Evolutionary conservation across 306 rosid genomes (phyloP).

Genomic region (Ochetophila trinervis): DNA sequence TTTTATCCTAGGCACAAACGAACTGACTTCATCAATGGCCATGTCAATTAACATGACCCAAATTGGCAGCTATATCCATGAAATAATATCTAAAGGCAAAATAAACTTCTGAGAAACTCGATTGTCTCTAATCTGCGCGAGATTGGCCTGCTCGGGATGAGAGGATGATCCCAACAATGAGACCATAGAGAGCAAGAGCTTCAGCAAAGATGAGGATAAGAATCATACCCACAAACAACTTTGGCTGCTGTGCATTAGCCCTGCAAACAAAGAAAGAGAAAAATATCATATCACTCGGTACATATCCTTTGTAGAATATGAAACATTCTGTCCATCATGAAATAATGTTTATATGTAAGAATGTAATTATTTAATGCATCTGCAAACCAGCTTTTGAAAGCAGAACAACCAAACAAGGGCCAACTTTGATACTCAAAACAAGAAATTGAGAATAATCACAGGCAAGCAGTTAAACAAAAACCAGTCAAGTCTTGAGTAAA

Average conservation of each 20-base stretch:
- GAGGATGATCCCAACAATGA: constrained; percentile 81
- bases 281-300: constrained; percentile 7
- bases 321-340: not conserved
- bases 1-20: not conserved
- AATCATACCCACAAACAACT: constrained; percentile 83
- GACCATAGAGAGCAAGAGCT: constrained; percentile 81
- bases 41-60: constrained; percentile 5
- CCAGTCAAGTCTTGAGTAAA: not conserved
- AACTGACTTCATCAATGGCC: constrained; percentile 5
- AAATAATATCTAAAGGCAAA: constrained; percentile 13
- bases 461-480: not conserved
- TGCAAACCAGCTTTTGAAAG: constrained; percentile 9
- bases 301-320: constrained; percentile 4
- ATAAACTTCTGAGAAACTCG: not conserved
- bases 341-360: too few species aligned
- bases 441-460: not conserved
- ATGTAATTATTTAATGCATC: not conserved
- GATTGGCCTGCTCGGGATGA: constrained; percentile 82
- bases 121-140: constrained; percentile 48
- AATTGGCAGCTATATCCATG: constrained; percentile 4
- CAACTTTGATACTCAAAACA: not conserved
- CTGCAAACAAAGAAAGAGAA: constrained; percentile 35
- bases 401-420: constrained; percentile 3
- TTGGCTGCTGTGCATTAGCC: constrained; percentile 89
- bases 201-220: constrained; percentile 72